Base-by-base conservation (phyloP, 1,284 basidiomycete genomes). In the Ceratobasidium sp. region DNA sequence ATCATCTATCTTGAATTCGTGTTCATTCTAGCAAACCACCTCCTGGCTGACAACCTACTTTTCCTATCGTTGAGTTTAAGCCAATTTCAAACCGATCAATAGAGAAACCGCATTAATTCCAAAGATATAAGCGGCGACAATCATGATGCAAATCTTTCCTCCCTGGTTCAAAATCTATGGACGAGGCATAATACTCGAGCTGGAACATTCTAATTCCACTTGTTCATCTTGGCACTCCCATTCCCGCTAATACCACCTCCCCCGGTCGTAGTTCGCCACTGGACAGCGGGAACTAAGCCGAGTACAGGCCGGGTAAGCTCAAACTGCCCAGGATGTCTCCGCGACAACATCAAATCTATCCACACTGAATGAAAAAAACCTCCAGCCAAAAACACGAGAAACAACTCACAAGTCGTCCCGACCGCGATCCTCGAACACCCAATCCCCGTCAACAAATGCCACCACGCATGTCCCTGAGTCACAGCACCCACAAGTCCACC, bases 391-490 rank as follows among this genome's bases (percentile, higher is more conserved):
- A 21, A 10, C 2, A 59, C 18, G 43, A 26, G 48, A 62, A 16
- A n/a, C 28, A 21, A 79, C 80, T 75, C 61, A 82, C 81, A 78
- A 21, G 78, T 78, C 8, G 78, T 78, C n/a, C 80, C 79, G 3
- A 80, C 80, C 55, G 83, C 80, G 70, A 84, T 78, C 36, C 80
- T 76, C 75, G 80, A 83, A 1, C 82, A 77, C 3, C 85, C 84
- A 55, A 80, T 81, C 3, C 83, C 82, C 0, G 85, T 85, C 74
- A 83, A 76, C 26, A 85, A 76, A 76, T 86, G 85, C 85, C 85
- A 86, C 79, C 82, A 83, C 4, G 79, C 82, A 75, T 83, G 82
- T 14, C 81, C 74, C 70, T 75, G 71, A 26, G 73, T 75, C 36
- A 76, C 48, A 57, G 59, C 72, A 45, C 69, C 75, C 48, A 73